Evolutionary conservation across 306 rosid species (phyloP), one percentile per base, ranked within the genome.

Genomic region (Neltuma alba): DNA sequence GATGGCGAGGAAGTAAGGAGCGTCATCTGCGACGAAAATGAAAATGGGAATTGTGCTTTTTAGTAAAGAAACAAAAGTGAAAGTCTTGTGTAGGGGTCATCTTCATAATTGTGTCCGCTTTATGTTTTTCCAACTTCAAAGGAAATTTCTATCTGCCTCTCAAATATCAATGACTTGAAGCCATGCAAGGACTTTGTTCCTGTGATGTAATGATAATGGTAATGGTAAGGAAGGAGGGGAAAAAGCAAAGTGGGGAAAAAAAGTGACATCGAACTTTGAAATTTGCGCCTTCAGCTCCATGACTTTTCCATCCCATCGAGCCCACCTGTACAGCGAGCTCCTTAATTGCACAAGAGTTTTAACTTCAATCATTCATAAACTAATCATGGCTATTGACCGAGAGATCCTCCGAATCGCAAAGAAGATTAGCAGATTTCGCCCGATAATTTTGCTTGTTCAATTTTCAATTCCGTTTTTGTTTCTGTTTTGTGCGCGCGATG

Each of bases 191-290:
- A 78, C 74, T 42, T 70, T 69, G 55, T 61, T 42, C 65, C 12
- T 52, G 45, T 54, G 30, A 57, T 62, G 71, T 18, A 8, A 30
- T n/a, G n/a, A 1, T 61, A 67, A 67, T 67, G 34, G 28, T 78
- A 64, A 81, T 55, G 52, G 72, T 55, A 74, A 81, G 80, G 72
- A 55, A 76, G 80, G 68, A 55, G 70, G 45, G 57, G n/a, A 38
- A 75, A 81, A 68, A 50, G 75, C n/a, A 42, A 15, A 16, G 8
- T 14, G 54, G 18, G 55, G 18, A 6, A 18, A 2, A 54, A 41
- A 57, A 50, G 66, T 65, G 70, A 66, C 61, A 38, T 31, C 44
- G 48, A 62, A 21, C n/a, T 72, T 74, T 69, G 84, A 72, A 82
- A 63, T 55, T 38, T 70, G 66, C 74, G 63, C 23, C 60, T 62